Evolutionary conservation across 176 grass and related monocot species (phyloP).

Genomic region (Oryza coarctata): DNA sequence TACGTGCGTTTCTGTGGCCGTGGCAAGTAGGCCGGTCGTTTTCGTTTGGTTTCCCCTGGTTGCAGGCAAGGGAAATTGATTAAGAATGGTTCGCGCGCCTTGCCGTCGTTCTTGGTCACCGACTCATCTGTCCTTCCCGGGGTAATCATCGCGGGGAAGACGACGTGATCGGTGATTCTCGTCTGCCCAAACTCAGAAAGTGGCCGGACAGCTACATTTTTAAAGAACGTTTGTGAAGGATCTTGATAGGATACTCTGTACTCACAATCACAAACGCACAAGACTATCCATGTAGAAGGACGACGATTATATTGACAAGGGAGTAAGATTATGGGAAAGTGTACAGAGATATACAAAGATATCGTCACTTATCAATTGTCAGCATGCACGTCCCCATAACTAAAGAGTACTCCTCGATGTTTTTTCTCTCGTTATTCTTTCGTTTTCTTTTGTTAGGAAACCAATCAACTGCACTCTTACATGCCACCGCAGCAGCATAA

Average conservation of each 20-base stretch:
- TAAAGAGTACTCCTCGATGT: too few relatives aligned
- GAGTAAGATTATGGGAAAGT: neutral
- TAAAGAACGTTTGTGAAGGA: too few relatives aligned
- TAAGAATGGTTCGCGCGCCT: neutral
- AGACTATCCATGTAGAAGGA: too few relatives aligned
- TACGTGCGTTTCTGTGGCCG: neutral
- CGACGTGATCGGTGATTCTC: neutral
- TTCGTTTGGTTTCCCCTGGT: neutral
- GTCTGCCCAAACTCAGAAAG: neutral
- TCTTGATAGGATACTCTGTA: too few relatives aligned
- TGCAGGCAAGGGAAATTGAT: neutral
- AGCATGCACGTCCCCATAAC: too few relatives aligned
- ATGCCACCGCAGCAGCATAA: neutral
- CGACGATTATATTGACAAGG: too few relatives aligned
- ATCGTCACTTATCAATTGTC: neutral
- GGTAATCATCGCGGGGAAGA: neutral
- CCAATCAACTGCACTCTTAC: neutral
- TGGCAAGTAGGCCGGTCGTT: neutral
- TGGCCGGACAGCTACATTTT: neutral
- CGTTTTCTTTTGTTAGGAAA: neutral
- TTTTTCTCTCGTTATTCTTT: neutral
- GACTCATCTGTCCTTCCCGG: neutral
- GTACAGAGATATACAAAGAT: neutral
- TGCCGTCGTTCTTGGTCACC: neutral
- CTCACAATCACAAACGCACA: too few relatives aligned